Percentiles rank a stretch among this genome's conserved stretches.
These are phyloP conservation scores for Candida ovalis DNA, from an alignment of 805 yeast species.

Conservation along the genomic window DNA sequence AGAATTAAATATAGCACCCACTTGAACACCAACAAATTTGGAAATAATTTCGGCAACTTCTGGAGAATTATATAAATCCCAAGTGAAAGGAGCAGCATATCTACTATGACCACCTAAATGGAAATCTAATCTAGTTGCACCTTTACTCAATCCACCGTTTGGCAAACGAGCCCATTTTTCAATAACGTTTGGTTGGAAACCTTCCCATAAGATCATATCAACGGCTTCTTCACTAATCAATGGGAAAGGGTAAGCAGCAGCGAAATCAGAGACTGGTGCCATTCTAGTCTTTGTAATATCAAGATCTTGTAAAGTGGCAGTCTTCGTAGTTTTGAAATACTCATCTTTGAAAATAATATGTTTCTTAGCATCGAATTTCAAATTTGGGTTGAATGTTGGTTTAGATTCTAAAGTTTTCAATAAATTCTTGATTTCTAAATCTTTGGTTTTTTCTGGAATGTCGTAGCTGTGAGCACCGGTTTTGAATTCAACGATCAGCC, in stretches of 20 bases:
- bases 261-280: conserved; percentile 34
- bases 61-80: conserved; percentile 50
- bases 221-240: conserved; percentile 56
- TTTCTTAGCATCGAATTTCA: conserved; percentile 34
- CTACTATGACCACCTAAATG: conserved; percentile 45
- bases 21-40: conserved; percentile 46
- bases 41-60: conserved; percentile 43
- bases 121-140: conserved; percentile 37
- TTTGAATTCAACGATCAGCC: conserved; percentile 15
- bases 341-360: conserved; percentile 36
- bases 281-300: conserved; percentile 31
- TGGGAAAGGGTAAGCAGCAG: conserved; percentile 54
- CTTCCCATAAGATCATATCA: conserved; percentile 49
- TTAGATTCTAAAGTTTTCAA: conserved; percentile 18
- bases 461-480: conserved; percentile 17
- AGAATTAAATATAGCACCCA: conserved; percentile 44
- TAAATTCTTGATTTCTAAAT: conserved; percentile 18
- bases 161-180: conserved; percentile 39
- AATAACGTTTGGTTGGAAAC: conserved; percentile 41
- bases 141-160: conserved; percentile 20
- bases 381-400: conserved; percentile 26
- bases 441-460: conserved; percentile 22
- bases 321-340: conserved; percentile 33
- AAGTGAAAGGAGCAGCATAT: conserved; percentile 38
- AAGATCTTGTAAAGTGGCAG: conserved; percentile 34